Conservation (phyloP, 805 yeast species). For the Blastobotrys terrestris region DNA sequence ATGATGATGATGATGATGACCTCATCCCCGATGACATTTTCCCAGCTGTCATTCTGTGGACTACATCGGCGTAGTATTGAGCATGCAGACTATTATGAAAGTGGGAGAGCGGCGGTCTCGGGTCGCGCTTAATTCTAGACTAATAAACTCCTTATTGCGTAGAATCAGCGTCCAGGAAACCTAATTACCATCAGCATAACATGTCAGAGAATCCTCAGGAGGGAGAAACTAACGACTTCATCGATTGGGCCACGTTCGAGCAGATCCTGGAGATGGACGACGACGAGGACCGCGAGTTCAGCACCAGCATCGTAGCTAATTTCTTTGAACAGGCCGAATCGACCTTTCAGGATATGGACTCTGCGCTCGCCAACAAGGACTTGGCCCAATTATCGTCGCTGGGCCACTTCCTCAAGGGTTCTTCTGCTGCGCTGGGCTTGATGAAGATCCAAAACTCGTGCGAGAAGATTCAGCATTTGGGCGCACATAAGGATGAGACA, state of each 20-base stretch:
- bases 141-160: too few species aligned
- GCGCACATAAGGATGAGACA: constrained; percentile 41
- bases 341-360: constrained; percentile 68
- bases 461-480: constrained; percentile 89
- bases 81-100: too few species aligned
- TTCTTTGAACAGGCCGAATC: constrained; percentile 85
- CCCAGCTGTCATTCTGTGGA: too few species aligned
- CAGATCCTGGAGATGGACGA: constrained; percentile 95
- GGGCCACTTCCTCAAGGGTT: constrained; percentile 93
- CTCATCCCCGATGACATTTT: too few species aligned
- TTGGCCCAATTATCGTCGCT: constrained; percentile 59
- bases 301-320: constrained; percentile 67
- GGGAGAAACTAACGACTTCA: constrained; percentile 58
- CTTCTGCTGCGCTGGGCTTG: constrained; percentile 90
- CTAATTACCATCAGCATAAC: too few species aligned
- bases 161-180: too few species aligned
- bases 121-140: too few species aligned
- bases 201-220: not conserved
- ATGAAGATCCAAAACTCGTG: constrained; percentile 78
- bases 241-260: constrained; percentile 83
- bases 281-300: constrained; percentile 72
- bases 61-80: too few species aligned
- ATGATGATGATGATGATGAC: too few species aligned
- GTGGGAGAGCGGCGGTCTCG: too few species aligned
- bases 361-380: constrained; percentile 37